Conservation (phyloP, 768 basidiomycete genomes). For the Suillus paluster region DNA sequence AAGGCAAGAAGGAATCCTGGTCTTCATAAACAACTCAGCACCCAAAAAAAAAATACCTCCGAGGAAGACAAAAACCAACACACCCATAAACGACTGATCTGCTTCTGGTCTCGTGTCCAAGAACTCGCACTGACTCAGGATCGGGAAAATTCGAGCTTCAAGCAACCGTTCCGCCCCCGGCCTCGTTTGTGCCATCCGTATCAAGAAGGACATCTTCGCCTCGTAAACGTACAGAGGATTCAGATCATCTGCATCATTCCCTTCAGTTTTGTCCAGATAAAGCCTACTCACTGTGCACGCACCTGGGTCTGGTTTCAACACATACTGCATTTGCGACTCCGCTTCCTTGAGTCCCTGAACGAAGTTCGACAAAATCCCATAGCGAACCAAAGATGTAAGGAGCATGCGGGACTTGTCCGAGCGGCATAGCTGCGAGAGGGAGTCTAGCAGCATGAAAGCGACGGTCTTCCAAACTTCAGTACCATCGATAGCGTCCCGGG, state of each 20-base stretch:
- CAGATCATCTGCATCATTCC: constrained; percentile 68
- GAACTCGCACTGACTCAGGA: constrained; percentile 84
- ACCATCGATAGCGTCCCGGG: constrained; percentile 93
- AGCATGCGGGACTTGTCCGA: constrained; percentile 70
- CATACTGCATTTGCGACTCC: constrained; percentile 71
- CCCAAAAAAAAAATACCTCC: no score
- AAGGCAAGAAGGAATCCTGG: constrained; percentile 84
- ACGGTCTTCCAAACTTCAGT: constrained; percentile 97
- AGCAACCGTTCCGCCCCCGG: constrained; percentile 85
- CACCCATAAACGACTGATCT: constrained; percentile 83
- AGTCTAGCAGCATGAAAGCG: constrained; percentile 88
- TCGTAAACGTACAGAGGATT: constrained; percentile 95
- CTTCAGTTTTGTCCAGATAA: constrained; percentile 9
- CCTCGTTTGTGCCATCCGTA: constrained; percentile 81
- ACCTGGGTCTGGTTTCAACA: constrained; percentile 93
- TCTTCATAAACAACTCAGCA: constrained; percentile 48
- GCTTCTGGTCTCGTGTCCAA: constrained; percentile 84
- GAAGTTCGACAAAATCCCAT: constrained; percentile 83
- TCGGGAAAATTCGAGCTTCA: constrained; percentile 74
- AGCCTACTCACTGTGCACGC: constrained; percentile 29
- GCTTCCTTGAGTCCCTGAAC: constrained; percentile 84
- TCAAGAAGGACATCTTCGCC: constrained; percentile 89
- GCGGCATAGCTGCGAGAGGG: constrained; percentile 72
- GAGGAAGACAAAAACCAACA: constrained; percentile 16
- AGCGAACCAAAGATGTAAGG: constrained; percentile 60